Evolutionary conservation across 306 rosid genomes (phyloP), one percentile per base, ranked within the genome.

Genomic region (Prosopis cineraria): DNA sequence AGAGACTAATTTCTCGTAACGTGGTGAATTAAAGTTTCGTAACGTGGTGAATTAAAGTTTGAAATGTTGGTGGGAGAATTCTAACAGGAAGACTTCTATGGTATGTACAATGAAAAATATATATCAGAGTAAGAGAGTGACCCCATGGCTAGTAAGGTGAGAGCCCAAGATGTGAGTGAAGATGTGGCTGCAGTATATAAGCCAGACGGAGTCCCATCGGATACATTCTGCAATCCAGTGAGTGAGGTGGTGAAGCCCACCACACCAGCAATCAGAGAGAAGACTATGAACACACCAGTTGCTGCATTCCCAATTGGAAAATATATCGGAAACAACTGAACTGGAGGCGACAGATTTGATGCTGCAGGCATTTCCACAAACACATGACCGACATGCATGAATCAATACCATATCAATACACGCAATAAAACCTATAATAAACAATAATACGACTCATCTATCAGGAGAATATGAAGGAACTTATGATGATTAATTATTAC

Each of bases 111-210:
- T n/a, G n/a, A n/a, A n/a, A n/a, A n/a, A n/a, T n/a, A n/a, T n/a
- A n/a, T n/a, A n/a, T n/a, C n/a, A n/a, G n/a, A n/a, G n/a, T n/a
- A n/a, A n/a, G n/a, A n/a, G n/a, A n/a, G n/a, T 74, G 12, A 95
- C 99, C 99, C 99, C 99, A 91, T 87, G 81, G 99, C 93, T 14
- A 95, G 87, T 52, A 93, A 73, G 70, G 97, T 93, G 78, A 95
- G 87, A 43, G 91, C 83, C 86, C 79, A 93, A 71, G 94, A 41
- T 44, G 78, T 73, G 29, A 91, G 77, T 81, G 98, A 95, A 70
- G 97, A 87, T 72, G 86, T 82, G 31, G 94, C 90, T 4, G 98
- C 99, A 30, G 94, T 47, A 78, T 90, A 80, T 8, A 88, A 31
- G 77, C 80, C 86, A 12, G 91, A 75, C 64, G 37, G 47, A 75